Base-by-base conservation (phyloP, 2,329 filamentous ascomycete genomes). In the Gliomastix tumulicola region DNA sequence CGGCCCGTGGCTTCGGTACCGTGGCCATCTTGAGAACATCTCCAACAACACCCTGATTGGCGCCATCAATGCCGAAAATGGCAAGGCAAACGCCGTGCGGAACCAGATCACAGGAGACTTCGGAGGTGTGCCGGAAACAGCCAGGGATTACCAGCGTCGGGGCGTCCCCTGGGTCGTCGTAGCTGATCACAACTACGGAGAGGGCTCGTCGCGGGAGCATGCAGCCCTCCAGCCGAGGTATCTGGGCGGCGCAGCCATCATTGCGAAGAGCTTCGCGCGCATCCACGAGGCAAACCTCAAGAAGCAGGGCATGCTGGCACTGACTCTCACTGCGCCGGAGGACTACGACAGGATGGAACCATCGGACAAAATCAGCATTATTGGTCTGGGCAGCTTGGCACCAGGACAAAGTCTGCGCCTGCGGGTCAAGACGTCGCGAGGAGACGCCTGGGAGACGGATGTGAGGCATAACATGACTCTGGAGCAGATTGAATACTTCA, bases 271-370 rank as follows among this genome's bases (percentile, higher is more conserved):
- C 44, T 92, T 90, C 62, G 86, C 86, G 51, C 83, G 86, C 75
- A 90, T 90, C 56, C 86, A 92, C 74, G 86, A 92, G 73, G 90
- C 86, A 62, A 92, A 92, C 72, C 70, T 90, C 64, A 92, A 92
- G 82, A 92, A 90, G 77, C 84, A 88, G 70, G 38, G 41, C 7
- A 11, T 44, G 8, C 12, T 37, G 32, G 25, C 32, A 51, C 68
- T 87, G 46, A 86, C 80, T 48, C 87, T 87, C 68, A 59, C 22
- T 11, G n/a, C 10, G 11, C 15, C 12, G 12, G 32, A 17, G 16
- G 32, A 34, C 18, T 34, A 34, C 34, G 13, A 34, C 15, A 12
- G 32, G 17, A n/a, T 34, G 6, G 9, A n/a, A 8, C 20, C 32
- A 21, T 34, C 32, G 12, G 32, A 34, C 12, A 16, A 19, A n/a